These are phyloP conservation scores for Turritis glabra DNA, from an alignment of 345 rosid genomes.

Conservation along the genomic window DNA sequence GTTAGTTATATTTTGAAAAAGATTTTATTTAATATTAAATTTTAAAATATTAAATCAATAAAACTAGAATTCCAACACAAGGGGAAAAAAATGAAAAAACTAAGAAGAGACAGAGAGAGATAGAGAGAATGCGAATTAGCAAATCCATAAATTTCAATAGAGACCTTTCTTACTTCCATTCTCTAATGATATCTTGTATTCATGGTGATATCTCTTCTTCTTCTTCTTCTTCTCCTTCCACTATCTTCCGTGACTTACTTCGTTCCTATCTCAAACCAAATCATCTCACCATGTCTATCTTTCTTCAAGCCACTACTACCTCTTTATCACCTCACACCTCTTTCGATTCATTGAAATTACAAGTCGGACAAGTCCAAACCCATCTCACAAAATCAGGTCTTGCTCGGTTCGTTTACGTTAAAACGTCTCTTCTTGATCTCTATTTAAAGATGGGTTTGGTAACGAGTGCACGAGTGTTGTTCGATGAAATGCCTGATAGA, in stretches of 20 bases:
- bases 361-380: slow-evolving; percentile 52
- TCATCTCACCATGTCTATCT: slow-evolving; percentile 57
- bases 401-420: slow-evolving; percentile 54
- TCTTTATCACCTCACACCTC: slow-evolving; percentile 11
- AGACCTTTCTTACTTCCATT: slow-evolving; percentile 52
- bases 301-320: slow-evolving; percentile 47
- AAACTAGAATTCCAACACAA: too few relatives aligned
- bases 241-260: slow-evolving; percentile 55
- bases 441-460: slow-evolving; percentile 49
- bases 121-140: slow-evolving; percentile 35
- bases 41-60: too few relatives aligned
- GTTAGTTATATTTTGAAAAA: too few relatives aligned
- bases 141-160: slow-evolving; percentile 19
- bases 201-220: slow-evolving; percentile 44
- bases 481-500: slow-evolving; percentile 67
- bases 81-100: too few relatives aligned
- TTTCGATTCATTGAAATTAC: slow-evolving; percentile 24
- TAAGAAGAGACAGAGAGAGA: too few relatives aligned
- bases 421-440: slow-evolving; percentile 55
- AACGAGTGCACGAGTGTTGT: slow-evolving; percentile 45
- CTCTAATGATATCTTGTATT: slow-evolving; percentile 45
- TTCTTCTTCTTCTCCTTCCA: slow-evolving; percentile 47
- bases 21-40: too few relatives aligned
- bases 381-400: slow-evolving; percentile 57
- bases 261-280: slow-evolving; percentile 50